Evolutionary conservation across 2,329 filamentous ascomycete species (phyloP), one percentile per base, ranked within the genome.

Genomic region (Alternaria brassicae): DNA sequence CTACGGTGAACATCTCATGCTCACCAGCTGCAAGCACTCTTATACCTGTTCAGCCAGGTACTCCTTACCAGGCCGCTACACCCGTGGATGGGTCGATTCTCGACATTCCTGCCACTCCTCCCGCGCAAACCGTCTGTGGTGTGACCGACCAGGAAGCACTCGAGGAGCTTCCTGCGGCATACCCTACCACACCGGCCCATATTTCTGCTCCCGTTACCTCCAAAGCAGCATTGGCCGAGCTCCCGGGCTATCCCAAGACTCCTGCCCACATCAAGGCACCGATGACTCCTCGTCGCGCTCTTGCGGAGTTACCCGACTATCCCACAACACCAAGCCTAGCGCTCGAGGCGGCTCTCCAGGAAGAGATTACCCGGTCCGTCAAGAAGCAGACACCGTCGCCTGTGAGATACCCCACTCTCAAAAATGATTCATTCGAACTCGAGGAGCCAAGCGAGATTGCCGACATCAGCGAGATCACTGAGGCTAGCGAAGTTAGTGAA

Each of bases 341-440:
- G 6, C 63, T 71, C n/a, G 69, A 72, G 49, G 63, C 65, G 41
- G 69, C 69, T 15, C 61, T 72, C 13, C 69, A 72, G 32, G 66
- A 68, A 44, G 68, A 72, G 53, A 72, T 71, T 42, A 62, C 56
- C 15, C 63, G 67, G 23, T 72, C 69, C 3, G 62, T 69, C 27
- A 72, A 71, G 63, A 72, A 71, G 56, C 66, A 71, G 45, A 67
- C 65, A 2, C 68, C 66, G 3, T 71, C 69, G 9, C 68, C 68
- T n/a, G 28, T 61, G 12, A 60, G 55, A 17, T 63, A 63, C 32
- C 55, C 57, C 5, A 48, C 53, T 13, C 34, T 55, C 4, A 55
- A 59, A 12, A 61, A 68, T n/a, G 37, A 47, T 7, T 67, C 67
- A 8, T 65, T 63, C 49, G 60, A 58, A 4, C 37, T 51, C 21